Conservation (phyloP, 176 grass and related monocot species). For the Phyllostachys edulis region DNA sequence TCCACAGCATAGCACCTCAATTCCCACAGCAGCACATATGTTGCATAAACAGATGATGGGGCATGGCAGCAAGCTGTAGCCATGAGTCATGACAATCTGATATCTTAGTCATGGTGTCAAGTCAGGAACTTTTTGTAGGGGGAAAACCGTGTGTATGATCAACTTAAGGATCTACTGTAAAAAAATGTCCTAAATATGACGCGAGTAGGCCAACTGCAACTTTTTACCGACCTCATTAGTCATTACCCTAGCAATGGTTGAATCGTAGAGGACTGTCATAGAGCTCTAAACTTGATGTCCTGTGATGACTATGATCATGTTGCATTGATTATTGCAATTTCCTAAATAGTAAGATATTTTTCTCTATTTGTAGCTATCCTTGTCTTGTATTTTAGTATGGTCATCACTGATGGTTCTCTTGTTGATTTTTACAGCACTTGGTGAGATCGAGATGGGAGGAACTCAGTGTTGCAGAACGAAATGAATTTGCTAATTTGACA, state of each 20-base stretch:
- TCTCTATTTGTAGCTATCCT: constrained; percentile 11
- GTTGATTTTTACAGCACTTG: constrained; percentile 67
- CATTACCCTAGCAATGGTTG: background rate
- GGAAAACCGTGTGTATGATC: background rate
- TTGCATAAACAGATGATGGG: background rate
- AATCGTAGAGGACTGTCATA: background rate
- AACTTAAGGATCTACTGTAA: background rate
- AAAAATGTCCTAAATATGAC: background rate
- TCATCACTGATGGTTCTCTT: constrained; percentile 35
- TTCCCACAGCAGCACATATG: background rate
- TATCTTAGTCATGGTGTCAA: background rate
- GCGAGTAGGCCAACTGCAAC: background rate
- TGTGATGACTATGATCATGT: background rate
- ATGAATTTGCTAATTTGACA: constrained; percentile 85
- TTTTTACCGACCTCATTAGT: background rate
- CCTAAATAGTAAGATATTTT: background rate
- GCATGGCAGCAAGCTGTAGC: background rate
- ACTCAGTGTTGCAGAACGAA: constrained; percentile 66
- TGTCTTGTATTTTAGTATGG: constrained; percentile 9
- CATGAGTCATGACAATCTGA: background rate
- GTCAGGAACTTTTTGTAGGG: background rate
- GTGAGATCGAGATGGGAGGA: constrained; percentile 98
- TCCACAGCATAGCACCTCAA: background rate
- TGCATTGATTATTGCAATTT: background rate
- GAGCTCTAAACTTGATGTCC: background rate